Evolutionary conservation across 2,329 filamentous ascomycete species (phyloP), one percentile per base, ranked within the genome.

Genomic region (Tolypocladium tropicale): DNA sequence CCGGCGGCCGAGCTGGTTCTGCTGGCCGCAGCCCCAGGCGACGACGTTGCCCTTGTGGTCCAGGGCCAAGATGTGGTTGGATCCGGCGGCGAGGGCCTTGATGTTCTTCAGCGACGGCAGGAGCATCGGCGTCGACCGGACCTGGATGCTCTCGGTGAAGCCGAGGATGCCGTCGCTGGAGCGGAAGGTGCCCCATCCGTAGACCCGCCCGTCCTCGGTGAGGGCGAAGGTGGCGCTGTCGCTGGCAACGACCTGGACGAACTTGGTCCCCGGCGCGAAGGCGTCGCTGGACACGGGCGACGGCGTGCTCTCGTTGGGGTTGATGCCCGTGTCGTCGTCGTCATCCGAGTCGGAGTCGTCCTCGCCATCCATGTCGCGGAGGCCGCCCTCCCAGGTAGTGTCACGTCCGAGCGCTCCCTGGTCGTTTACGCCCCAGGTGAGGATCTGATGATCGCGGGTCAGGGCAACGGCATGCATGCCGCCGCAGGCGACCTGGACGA

Each of bases 391-490:
- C 78, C 84, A 86, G 14, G 74, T 74, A 3, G 88, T 92, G 66
- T 89, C 81, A 66, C 90, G 80, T 46, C 90, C 90, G 39, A 95
- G 79, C 10, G 90, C 88, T 60, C 88, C 87, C 66, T 91, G 85
- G 66, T 95, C 90, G 67, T 94, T 94, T 63, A 94, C 89, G 55
- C 90, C 90, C 90, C 90, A 95, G 32, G 88, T 91, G 55, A 90
- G 74, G 62, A 95, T 88, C 72, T 85, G 85, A 76, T 91, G 90
- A 70, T 93, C 86, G 62, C 85, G 80, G 53, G 90, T 93, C 54
- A 94, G 74, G 3, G 86, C 89, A 59, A 88, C 76, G 54, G 80
- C 84, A 72, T 95, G 90, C 89, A 95, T 93, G 56, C 89, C 89
- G 58, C 90, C 90, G 58, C 86, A 84, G 53, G 88, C 84, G 56